A percentile compares a stretch with the other conserved stretches of the same genome.
phyloP scores from a whole-genome alignment of 2,329 filamentous ascomycete species.

The Talaromyces islandicus region DNA sequence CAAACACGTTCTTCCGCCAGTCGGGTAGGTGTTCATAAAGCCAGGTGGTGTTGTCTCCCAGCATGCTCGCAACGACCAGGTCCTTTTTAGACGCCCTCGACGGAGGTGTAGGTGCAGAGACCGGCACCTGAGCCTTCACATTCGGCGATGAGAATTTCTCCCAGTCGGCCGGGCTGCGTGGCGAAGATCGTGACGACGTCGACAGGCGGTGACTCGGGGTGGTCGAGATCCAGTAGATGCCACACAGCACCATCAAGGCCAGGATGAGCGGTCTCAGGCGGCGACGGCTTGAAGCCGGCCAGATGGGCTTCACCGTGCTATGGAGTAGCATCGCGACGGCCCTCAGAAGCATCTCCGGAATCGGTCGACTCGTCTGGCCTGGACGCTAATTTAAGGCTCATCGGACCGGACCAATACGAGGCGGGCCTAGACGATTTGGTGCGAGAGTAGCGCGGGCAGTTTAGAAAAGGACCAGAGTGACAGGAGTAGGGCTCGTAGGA shows the following conservation, averaged over 20 bases:
- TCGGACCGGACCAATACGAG: background rate
- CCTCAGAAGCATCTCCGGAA: background rate
- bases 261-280: background rate
- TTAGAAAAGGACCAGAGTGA: background rate
- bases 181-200: background rate
- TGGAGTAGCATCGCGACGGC: background rate
- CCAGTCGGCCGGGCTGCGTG: background rate
- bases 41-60: slow-evolving; percentile 35
- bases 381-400: slow-evolving; percentile 1
- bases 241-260: slow-evolving; percentile 5
- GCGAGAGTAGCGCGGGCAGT: background rate
- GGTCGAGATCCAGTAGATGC: slow-evolving; percentile 4
- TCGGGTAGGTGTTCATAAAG: slow-evolving; percentile 32
- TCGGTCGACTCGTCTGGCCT: background rate
- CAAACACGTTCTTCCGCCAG: slow-evolving; percentile 51
- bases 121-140: background rate
- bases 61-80: slow-evolving; percentile 36
- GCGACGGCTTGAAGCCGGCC: slow-evolving; percentile 1
- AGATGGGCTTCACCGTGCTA: background rate
- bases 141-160: background rate
- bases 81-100: slow-evolving; percentile 17
- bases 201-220: background rate
- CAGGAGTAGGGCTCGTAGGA: background rate
- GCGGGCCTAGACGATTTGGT: background rate
- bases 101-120: slow-evolving; percentile 2